These are phyloP conservation scores for Nemania sp. DNA, from an alignment of 2,329 filamentous ascomycete species.

Conservation along the genomic window DNA sequence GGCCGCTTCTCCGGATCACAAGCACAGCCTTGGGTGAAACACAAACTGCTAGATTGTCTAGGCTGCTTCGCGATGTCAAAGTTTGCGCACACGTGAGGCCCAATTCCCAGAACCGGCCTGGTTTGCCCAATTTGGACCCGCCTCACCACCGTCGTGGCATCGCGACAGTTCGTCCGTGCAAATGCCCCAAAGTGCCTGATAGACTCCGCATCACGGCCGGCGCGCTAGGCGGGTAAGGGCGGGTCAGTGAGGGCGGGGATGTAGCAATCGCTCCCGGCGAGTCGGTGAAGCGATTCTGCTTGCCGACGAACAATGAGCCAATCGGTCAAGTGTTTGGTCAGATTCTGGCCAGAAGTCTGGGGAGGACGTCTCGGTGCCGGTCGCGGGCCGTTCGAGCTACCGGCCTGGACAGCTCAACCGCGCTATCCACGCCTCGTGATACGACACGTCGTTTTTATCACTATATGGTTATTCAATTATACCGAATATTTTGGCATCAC, in stretches of 20 bases:
- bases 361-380: too few species aligned
- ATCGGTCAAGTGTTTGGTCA: neutral
- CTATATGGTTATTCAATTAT: neutral
- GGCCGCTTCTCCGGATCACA: constrained; percentile 5
- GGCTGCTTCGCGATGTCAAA: constrained; percentile 9
- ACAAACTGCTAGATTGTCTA: neutral
- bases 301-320: neutral
- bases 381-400: neutral
- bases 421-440: constrained; percentile 10
- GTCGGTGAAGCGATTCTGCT: constrained; percentile 19
- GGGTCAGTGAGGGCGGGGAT: constrained; percentile 12
- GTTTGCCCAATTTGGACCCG: constrained; percentile 6
- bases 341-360: neutral
- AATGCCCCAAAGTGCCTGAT: constrained; percentile 3
- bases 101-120: neutral
- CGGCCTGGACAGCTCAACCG: neutral
- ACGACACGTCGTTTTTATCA: neutral
- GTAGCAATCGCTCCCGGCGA: constrained; percentile 20
- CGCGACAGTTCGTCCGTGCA: constrained; percentile 3
- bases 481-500: too few species aligned
- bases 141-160: constrained; percentile 10
- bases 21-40: neutral
- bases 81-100: constrained; percentile 9
- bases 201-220: constrained; percentile 14
- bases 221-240: constrained; percentile 15